Percentiles rank a stretch among this genome's conserved stretches.
phyloP scores from a whole-genome alignment of 345 rosid genomes.

The Melastoma malabathricum region DNA sequence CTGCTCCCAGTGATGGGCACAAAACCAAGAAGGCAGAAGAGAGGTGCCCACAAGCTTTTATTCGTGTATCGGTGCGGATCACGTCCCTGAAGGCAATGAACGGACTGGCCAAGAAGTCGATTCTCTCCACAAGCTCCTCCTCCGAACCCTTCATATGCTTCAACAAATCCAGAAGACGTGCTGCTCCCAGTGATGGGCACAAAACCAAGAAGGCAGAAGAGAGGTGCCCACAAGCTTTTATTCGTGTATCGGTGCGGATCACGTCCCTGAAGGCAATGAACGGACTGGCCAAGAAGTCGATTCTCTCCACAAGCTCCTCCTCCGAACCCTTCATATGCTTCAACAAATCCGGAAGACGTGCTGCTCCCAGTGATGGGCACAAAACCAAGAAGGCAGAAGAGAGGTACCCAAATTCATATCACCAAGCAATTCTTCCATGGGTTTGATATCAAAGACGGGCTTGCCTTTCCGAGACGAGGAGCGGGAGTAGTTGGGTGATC shows the following conservation, averaged over 20 bases:
- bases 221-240: constrained; percentile 19
- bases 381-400: not conserved
- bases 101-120: constrained; percentile 44
- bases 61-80: constrained; percentile 47
- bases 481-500: too few relatives aligned
- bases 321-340: constrained; percentile 45
- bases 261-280: constrained; percentile 32
- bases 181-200: constrained; percentile 14
- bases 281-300: constrained; percentile 44
- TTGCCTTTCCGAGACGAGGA: constrained; percentile 36
- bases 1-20: constrained; percentile 14
- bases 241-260: constrained; percentile 47
- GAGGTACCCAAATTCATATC: not conserved
- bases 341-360: constrained; percentile 54
- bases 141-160: constrained; percentile 45
- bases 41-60: constrained; percentile 19
- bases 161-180: constrained; percentile 54
- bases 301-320: constrained; percentile 44
- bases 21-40: not conserved
- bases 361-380: constrained; percentile 14
- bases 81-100: constrained; percentile 32
- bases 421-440: not conserved
- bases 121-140: constrained; percentile 44
- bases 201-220: not conserved
- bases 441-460: constrained; percentile 7